These are phyloP conservation scores for Sporothrix dimorphospora DNA, from an alignment of 2,329 filamentous ascomycete genomes.

Conservation along the genomic window DNA sequence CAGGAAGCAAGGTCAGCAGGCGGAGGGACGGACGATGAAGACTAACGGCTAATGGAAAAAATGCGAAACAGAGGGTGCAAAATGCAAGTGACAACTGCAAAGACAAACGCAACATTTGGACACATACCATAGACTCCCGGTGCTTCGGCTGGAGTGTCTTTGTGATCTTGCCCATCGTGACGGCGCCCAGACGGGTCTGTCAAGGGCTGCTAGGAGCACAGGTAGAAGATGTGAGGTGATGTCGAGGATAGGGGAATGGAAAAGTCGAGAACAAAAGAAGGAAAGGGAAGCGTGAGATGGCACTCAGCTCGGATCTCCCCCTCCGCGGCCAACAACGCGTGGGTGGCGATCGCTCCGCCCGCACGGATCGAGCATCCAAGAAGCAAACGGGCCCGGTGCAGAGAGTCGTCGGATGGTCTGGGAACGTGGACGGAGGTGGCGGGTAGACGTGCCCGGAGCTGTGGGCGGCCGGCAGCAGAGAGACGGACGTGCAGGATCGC, in stretches of 20 bases:
- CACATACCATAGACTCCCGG: conserved; percentile 65
- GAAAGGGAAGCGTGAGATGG: background rate
- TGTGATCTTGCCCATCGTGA: conserved; percentile 70
- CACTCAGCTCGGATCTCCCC: conserved; percentile 26
- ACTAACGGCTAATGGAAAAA: background rate
- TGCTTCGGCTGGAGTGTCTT: conserved; percentile 70
- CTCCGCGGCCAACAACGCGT: conserved; percentile 29
- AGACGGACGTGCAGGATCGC: conserved; percentile 27
- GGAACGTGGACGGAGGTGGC: background rate
- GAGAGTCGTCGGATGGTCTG: background rate
- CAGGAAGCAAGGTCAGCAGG: background rate
- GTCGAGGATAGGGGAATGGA: background rate
- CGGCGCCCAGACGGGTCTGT: conserved; percentile 14
- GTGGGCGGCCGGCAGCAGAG: conserved; percentile 12
- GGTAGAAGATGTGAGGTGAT: background rate
- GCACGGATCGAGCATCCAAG: conserved; percentile 27
- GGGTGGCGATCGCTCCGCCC: conserved; percentile 26
- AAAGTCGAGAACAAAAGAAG: background rate
- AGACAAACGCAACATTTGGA: conserved; percentile 21
- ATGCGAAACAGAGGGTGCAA: too few species aligned
- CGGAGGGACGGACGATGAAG: background rate
- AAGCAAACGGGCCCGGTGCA: background rate
- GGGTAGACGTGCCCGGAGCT: background rate
- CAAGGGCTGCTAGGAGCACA: background rate
- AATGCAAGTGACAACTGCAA: too few species aligned